Evolutionary conservation across 2,329 filamentous ascomycete species (phyloP).

Genomic region (Aspergillus latus): DNA sequence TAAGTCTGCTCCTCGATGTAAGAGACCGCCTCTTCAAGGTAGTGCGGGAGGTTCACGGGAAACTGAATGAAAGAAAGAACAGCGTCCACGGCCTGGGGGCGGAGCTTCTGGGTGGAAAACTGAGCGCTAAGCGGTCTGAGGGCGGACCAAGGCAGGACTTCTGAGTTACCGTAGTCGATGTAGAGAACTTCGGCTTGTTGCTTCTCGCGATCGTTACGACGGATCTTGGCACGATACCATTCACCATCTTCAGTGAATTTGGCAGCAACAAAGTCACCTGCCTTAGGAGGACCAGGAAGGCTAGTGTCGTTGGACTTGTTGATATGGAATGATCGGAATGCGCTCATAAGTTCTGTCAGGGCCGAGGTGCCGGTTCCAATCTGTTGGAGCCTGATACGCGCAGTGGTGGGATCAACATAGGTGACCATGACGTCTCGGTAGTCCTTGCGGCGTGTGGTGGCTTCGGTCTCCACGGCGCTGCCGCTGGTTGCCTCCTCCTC

Average conservation of each 20-base stretch:
- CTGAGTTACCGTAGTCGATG: conserved; percentile 94
- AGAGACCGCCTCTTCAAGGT: conserved; percentile 74
- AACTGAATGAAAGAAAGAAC: conserved; percentile 87
- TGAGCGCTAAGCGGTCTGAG: conserved; percentile 79
- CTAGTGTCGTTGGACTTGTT: conserved; percentile 76
- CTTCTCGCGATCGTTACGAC: conserved; percentile 86
- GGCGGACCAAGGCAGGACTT: conserved; percentile 79
- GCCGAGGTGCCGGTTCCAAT: conserved; percentile 82
- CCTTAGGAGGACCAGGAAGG: conserved; percentile 75
- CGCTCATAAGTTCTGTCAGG: conserved; percentile 82
- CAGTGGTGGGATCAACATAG: conserved; percentile 74
- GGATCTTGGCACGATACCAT: conserved; percentile 91
- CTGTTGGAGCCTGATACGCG: conserved; percentile 85
- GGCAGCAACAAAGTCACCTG: conserved; percentile 86
- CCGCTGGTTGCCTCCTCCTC: conserved; percentile 53
- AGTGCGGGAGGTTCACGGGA: conserved; percentile 70
- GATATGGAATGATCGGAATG: conserved; percentile 88
- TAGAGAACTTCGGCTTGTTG: conserved; percentile 90
- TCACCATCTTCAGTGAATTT: conserved; percentile 85
- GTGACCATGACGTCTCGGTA: conserved; percentile 94
- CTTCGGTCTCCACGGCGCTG: conserved; percentile 54
- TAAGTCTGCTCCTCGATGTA: conserved; percentile 75
- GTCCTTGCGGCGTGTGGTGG: conserved; percentile 70
- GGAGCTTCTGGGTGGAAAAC: conserved; percentile 79
- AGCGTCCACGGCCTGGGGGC: conserved; percentile 82